phyloP scores from a whole-genome alignment of 202 grass and related monocot genomes.

The Musa balbisiana region DNA sequence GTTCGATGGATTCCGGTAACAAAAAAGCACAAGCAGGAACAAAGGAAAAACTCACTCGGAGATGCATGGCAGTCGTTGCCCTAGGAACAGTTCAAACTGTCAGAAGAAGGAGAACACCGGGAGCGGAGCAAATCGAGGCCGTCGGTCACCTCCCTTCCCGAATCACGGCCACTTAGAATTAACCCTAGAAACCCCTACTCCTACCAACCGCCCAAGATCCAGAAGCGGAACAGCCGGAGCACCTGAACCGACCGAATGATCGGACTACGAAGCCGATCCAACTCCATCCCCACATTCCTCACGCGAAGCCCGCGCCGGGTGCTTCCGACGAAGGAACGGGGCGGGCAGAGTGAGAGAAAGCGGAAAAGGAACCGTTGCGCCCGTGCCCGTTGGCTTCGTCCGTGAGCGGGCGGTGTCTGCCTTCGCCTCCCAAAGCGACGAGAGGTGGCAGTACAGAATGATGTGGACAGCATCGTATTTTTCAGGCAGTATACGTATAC shows the following conservation, averaged over 20 bases:
- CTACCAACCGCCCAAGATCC: neutral
- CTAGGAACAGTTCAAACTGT: neutral
- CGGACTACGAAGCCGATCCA: neutral
- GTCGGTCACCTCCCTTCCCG: neutral
- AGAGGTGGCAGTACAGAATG: too few species aligned
- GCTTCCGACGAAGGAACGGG: neutral
- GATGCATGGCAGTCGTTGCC: neutral
- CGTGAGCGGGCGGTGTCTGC: neutral
- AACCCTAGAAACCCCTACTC: neutral
- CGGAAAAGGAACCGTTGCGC: neutral
- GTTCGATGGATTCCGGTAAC: neutral
- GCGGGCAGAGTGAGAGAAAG: neutral
- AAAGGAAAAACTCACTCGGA: neutral
- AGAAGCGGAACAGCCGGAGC: neutral
- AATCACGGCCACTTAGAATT: neutral
- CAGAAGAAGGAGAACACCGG: neutral
- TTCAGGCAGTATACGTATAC: too few species aligned
- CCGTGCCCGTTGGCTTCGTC: neutral
- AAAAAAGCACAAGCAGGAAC: neutral
- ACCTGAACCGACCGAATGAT: neutral
- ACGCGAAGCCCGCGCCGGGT: constrained; percentile 3
- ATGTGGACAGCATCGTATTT: too few species aligned
- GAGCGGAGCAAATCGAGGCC: neutral
- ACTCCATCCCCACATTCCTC: neutral
- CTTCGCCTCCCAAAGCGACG: neutral